phyloP scores from a whole-genome alignment of 768 basidiomycete species.

The Termitomyces sp. region DNA sequence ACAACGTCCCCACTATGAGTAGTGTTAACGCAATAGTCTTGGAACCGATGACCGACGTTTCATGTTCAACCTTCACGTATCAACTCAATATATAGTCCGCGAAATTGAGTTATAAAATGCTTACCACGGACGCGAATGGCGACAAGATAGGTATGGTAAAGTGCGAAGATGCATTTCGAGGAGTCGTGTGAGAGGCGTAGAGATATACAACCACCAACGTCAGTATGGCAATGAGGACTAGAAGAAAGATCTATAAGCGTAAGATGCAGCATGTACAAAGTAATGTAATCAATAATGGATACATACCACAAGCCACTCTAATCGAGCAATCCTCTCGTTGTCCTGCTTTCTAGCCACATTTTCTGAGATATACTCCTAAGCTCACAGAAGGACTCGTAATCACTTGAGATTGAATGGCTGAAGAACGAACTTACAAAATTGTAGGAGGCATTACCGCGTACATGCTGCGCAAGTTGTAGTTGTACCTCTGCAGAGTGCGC shows the following conservation, averaged over 20 bases:
- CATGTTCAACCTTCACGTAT: slow-evolving; percentile 63
- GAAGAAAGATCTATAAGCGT: slow-evolving; percentile 27
- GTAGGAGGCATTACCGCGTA: slow-evolving; percentile 40
- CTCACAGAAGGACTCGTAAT: background rate
- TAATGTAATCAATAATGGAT: background rate
- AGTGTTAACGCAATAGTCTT: slow-evolving; percentile 38
- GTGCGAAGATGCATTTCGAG: slow-evolving; percentile 41
- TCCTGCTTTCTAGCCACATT: slow-evolving; percentile 31
- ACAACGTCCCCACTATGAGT: slow-evolving; percentile 34
- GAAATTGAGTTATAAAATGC: slow-evolving; percentile 11
- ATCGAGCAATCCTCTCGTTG: slow-evolving; percentile 41
- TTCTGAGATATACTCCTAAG: slow-evolving; percentile 42
- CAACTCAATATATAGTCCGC: background rate
- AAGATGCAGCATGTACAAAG: background rate
- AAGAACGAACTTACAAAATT: slow-evolving; percentile 25
- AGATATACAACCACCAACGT: slow-evolving; percentile 32
- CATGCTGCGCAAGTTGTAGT: slow-evolving; percentile 30
- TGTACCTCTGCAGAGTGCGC: slow-evolving; percentile 64
- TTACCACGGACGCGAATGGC: slow-evolving; percentile 74
- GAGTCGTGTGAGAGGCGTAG: slow-evolving; percentile 23
- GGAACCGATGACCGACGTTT: slow-evolving; percentile 58
- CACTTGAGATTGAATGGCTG: background rate
- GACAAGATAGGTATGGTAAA: slow-evolving; percentile 79
- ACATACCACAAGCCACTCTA: slow-evolving; percentile 54
- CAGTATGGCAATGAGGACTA: slow-evolving; percentile 30